A percentile compares a stretch with the other conserved stretches of the same genome.
These are phyloP conservation scores for Globisporangium radiosum DNA, from an alignment of 352 stramenopile species.

Conservation along the genomic window DNA sequence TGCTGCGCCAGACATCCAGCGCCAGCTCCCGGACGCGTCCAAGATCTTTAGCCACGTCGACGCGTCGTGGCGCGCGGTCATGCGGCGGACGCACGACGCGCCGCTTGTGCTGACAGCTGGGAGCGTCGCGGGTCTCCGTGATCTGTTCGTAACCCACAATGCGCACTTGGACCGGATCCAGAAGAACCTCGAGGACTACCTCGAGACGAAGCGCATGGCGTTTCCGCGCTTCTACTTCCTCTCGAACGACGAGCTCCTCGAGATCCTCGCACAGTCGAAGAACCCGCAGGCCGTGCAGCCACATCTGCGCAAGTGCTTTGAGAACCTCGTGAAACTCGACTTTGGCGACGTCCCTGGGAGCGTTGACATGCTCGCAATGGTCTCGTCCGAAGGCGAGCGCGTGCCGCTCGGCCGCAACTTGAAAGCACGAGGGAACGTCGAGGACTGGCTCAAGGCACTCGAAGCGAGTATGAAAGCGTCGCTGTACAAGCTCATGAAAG, in stretches of 20 bases:
- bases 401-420: constrained; percentile 89
- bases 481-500: constrained; percentile 92
- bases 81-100: constrained; percentile 84
- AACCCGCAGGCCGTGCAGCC: constrained; percentile 92
- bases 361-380: constrained; percentile 93
- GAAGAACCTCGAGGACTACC: constrained; percentile 90
- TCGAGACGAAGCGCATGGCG: constrained; percentile 91
- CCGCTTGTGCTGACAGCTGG: constrained; percentile 81
- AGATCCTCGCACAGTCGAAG: constrained; percentile 93
- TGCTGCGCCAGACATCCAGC: constrained; percentile 86
- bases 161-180: constrained; percentile 87
- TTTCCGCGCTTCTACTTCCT: constrained; percentile 95
- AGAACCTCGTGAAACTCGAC: constrained; percentile 81
- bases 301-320: constrained; percentile 93
- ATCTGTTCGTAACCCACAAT: constrained; percentile 82
- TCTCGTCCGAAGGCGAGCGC: constrained; percentile 86
- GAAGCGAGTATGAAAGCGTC: constrained; percentile 89
- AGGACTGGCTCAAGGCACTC: constrained; percentile 85
- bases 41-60: constrained; percentile 91
- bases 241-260: constrained; percentile 92
- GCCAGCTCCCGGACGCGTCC: constrained; percentile 84
- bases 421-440: constrained; percentile 87
- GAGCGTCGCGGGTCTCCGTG: constrained; percentile 73
- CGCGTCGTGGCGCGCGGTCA: constrained; percentile 88
- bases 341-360: constrained; percentile 72